A percentile compares a stretch with the other conserved stretches of the same genome.
Conservation (phyloP, 2,329 filamentous ascomycete genomes). For the Microascus cirrosus region DNA sequence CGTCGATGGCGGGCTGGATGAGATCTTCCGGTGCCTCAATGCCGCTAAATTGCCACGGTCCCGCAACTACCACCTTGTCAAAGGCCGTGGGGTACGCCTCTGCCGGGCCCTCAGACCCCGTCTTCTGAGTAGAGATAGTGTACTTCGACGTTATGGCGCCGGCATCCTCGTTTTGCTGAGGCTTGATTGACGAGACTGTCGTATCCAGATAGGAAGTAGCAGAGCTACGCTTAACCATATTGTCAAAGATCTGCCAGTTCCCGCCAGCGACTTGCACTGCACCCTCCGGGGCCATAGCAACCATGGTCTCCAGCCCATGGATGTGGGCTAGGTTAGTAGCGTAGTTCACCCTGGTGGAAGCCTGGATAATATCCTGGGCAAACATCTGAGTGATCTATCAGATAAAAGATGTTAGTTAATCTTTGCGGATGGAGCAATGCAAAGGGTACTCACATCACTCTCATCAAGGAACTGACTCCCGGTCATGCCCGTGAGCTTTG, state of each 20-base stretch:
- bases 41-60: conserved; percentile 69
- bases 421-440: background rate
- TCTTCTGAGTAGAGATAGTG: conserved; percentile 24
- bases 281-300: conserved; percentile 81
- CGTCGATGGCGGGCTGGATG: conserved; percentile 58
- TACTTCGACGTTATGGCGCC: conserved; percentile 31
- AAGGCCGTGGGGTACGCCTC: conserved; percentile 43
- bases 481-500: conserved; percentile 54
- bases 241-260: conserved; percentile 90
- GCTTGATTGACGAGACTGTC: conserved; percentile 49
- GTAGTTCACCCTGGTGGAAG: conserved; percentile 88
- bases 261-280: conserved; percentile 71
- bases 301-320: conserved; percentile 83
- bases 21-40: conserved; percentile 55
- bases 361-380: conserved; percentile 73
- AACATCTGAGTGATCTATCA: conserved; percentile 52
- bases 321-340: conserved; percentile 79
- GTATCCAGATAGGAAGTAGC: conserved; percentile 56
- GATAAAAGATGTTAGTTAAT: conserved; percentile 1
- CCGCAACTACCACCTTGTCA: conserved; percentile 73
- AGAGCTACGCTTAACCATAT: conserved; percentile 58
- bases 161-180: conserved; percentile 29
- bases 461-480: conserved; percentile 61
- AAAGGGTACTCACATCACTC: conserved; percentile 37
- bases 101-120: conserved; percentile 11